Percentiles rank a stretch among this genome's conserved stretches.
phyloP scores from a whole-genome alignment of 2,329 filamentous ascomycete species.

The Aureobasidium lini region DNA sequence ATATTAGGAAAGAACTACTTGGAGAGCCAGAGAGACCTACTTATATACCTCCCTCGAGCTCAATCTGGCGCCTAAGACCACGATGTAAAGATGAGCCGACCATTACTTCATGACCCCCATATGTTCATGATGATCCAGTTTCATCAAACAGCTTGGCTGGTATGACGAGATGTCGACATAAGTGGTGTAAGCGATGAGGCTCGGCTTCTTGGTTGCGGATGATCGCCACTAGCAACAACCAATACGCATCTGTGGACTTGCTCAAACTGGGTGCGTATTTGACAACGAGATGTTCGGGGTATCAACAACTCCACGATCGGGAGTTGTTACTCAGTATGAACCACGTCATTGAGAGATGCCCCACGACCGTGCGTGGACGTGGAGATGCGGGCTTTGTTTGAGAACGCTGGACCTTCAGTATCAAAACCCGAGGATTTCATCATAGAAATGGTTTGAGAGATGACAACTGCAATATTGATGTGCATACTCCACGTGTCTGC shows the following conservation, averaged over 20 bases:
- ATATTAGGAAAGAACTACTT: background rate
- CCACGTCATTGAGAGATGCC: background rate
- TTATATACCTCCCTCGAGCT: constrained; percentile 1
- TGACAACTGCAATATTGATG: background rate
- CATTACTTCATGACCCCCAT: background rate
- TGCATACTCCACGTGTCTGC: background rate
- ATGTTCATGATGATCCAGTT: background rate
- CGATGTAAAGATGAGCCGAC: constrained; percentile 6
- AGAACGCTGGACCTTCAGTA: background rate
- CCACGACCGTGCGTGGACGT: background rate
- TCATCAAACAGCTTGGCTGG: background rate
- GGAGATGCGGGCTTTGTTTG: background rate
- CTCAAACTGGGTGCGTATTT: background rate
- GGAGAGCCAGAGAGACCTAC: background rate
- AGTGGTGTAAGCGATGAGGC: background rate
- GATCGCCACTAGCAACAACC: background rate
- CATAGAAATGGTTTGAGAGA: background rate
- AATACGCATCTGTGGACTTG: background rate
- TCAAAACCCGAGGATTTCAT: background rate
- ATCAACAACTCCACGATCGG: background rate
- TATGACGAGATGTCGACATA: background rate
- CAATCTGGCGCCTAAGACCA: background rate
- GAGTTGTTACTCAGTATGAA: background rate
- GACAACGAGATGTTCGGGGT: background rate
- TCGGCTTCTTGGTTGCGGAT: background rate